Evolutionary conservation across 2,329 filamentous ascomycete species (phyloP).

Genomic region (Venturia carpophila): DNA sequence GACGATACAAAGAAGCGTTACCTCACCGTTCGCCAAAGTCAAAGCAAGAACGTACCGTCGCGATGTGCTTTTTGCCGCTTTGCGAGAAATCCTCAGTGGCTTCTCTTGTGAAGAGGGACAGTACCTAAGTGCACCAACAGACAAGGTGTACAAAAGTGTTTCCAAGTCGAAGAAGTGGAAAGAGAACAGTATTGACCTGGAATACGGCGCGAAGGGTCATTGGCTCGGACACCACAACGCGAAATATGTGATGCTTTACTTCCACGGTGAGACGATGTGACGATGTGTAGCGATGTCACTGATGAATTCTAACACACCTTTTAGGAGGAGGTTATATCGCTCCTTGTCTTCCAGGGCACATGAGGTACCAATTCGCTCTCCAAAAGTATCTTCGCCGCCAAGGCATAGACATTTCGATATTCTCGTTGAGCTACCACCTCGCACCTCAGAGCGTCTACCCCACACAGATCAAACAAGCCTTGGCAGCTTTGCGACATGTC

Average conservation of each 20-base stretch:
- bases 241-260: slow-evolving; percentile 17
- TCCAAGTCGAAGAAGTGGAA: slow-evolving; percentile 6
- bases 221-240: slow-evolving; percentile 16
- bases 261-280: slow-evolving; percentile 6
- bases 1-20: neutral
- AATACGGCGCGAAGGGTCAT: slow-evolving; percentile 12
- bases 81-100: slow-evolving; percentile 3
- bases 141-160: slow-evolving; percentile 6
- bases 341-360: slow-evolving; percentile 40
- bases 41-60: slow-evolving; percentile 16
- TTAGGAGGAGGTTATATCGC: slow-evolving; percentile 50
- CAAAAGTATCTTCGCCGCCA: slow-evolving; percentile 34
- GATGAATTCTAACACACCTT: slow-evolving; percentile 17
- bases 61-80: slow-evolving; percentile 7
- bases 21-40: slow-evolving; percentile 11
- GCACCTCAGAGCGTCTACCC: slow-evolving; percentile 43
- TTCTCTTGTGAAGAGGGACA: neutral
- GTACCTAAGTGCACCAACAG: neutral
- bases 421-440: slow-evolving; percentile 51
- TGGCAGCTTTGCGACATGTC: slow-evolving; percentile 37
- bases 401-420: slow-evolving; percentile 41
- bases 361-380: slow-evolving; percentile 42
- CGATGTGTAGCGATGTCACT: neutral
- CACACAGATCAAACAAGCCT: slow-evolving; percentile 40
- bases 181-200: slow-evolving; percentile 4